Evolutionary conservation across 352 stramenopile genomes (phyloP).

Genomic region (Thraustotheca clavata): DNA sequence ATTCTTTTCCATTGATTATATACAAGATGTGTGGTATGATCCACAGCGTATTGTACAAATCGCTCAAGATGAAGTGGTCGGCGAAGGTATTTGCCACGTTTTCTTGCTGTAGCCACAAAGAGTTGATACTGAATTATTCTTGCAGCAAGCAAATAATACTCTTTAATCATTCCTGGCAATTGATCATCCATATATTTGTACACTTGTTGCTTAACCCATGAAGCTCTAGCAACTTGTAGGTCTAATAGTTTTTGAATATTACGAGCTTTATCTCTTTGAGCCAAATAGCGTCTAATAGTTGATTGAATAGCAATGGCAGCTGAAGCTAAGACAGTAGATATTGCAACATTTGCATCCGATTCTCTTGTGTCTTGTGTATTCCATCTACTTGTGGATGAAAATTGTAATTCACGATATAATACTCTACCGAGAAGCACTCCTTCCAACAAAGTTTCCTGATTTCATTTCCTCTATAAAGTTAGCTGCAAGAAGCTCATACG

Average conservation of each 20-base stretch:
- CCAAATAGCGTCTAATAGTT: not conserved
- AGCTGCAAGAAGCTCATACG: not conserved
- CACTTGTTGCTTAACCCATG: not conserved
- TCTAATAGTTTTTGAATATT: not conserved
- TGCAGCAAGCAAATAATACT: not conserved
- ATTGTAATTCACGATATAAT: not conserved
- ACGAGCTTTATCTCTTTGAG: not conserved
- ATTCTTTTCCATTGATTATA: not conserved
- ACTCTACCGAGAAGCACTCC: not conserved
- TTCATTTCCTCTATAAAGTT: not conserved
- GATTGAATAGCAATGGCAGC: slow-evolving; percentile 6
- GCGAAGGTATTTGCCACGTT: not conserved
- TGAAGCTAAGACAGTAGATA: not conserved
- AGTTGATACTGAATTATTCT: slow-evolving; percentile 8
- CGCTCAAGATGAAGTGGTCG: not conserved
- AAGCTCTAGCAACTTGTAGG: not conserved
- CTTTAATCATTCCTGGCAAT: not conserved
- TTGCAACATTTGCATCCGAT: not conserved
- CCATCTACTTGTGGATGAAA: not conserved
- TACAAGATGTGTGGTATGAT: not conserved
- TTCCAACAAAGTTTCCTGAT: slow-evolving; percentile 1
- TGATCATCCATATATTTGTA: not conserved
- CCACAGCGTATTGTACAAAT: slow-evolving; percentile 4
- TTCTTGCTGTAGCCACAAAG: not conserved
- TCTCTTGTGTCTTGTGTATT: not conserved